These are phyloP conservation scores for Cercospora janseana DNA, from an alignment of 2,329 filamentous ascomycete genomes.

Conservation along the genomic window DNA sequence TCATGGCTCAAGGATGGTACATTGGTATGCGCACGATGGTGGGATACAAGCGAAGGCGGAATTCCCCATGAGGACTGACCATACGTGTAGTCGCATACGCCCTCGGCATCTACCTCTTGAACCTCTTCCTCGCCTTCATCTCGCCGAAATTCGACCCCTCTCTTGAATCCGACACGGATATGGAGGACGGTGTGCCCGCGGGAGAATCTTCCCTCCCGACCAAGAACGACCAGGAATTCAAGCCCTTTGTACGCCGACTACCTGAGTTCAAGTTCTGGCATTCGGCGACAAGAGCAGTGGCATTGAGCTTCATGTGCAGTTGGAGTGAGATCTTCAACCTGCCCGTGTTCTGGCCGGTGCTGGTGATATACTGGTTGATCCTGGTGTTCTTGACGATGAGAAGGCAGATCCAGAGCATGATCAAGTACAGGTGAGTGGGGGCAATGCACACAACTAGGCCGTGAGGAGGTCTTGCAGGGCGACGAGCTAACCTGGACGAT, in stretches of 20 bases:
- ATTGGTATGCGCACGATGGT: slow-evolving; percentile 70
- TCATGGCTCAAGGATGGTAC: slow-evolving; percentile 96
- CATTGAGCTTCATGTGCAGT: slow-evolving; percentile 79
- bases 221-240: slow-evolving; percentile 96
- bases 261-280: slow-evolving; percentile 99
- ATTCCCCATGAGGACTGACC: not conserved
- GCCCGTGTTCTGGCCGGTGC: slow-evolving; percentile 96
- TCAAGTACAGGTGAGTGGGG: slow-evolving; percentile 93
- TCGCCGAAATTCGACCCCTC: slow-evolving; percentile 98
- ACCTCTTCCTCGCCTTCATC: slow-evolving; percentile 97
- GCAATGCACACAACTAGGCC: not conserved
- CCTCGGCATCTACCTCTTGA: slow-evolving; percentile 96
- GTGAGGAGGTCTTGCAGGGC: no score
- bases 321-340: slow-evolving; percentile 96
- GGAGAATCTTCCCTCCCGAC: slow-evolving; percentile 71
- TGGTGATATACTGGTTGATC: slow-evolving; percentile 99
- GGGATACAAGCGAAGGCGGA: not conserved
- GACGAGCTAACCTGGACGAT: slow-evolving; percentile 21
- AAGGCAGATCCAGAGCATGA: slow-evolving; percentile 99
- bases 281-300: slow-evolving; percentile 81
- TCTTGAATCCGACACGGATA: slow-evolving; percentile 89
- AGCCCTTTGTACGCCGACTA: slow-evolving; percentile 90
- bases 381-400: slow-evolving; percentile 96
- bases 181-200: slow-evolving; percentile 76
- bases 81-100: slow-evolving; percentile 77